These are phyloP conservation scores for Plantago major DNA, from an alignment of 257 asterid species.

Conservation along the genomic window DNA sequence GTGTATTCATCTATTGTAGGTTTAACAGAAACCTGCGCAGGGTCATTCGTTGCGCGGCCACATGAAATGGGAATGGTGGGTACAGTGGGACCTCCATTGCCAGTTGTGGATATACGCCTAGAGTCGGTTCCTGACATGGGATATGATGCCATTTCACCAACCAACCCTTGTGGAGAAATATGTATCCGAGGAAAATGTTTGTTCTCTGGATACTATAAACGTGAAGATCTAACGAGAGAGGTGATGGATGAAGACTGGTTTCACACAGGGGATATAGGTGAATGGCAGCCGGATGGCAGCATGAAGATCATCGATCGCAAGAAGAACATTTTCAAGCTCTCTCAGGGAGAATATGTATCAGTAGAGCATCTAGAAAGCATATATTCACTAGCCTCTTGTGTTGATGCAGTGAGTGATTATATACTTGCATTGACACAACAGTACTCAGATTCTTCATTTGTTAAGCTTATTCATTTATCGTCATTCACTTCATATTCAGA, in stretches of 20 bases:
- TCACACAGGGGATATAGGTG: constrained; percentile 91
- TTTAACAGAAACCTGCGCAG: constrained; percentile 88
- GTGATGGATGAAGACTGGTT: constrained; percentile 76
- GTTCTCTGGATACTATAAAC: constrained; percentile 79
- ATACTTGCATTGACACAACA: background rate
- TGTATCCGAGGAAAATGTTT: constrained; percentile 71
- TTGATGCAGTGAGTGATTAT: constrained; percentile 47
- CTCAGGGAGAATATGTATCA: constrained; percentile 83
- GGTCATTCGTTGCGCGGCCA: constrained; percentile 75
- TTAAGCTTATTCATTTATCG: background rate
- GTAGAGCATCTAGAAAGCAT: constrained; percentile 72
- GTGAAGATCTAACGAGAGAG: constrained; percentile 66
- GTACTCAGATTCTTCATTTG: background rate
- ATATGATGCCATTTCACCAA: constrained; percentile 59
- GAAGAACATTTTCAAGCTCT: constrained; percentile 85
- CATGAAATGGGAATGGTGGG: constrained; percentile 65
- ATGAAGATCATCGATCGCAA: constrained; percentile 82
- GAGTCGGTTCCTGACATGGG: constrained; percentile 87
- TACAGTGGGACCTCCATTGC: constrained; percentile 83
- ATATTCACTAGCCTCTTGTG: constrained; percentile 45
- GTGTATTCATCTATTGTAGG: constrained; percentile 34
- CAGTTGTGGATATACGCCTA: constrained; percentile 59
- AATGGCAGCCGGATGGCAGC: constrained; percentile 78
- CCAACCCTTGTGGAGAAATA: constrained; percentile 68
- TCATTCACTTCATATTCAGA: constrained; percentile 30